Base-by-base conservation (phyloP, 2,329 filamentous ascomycete species). In the Cordyceps militaris region DNA sequence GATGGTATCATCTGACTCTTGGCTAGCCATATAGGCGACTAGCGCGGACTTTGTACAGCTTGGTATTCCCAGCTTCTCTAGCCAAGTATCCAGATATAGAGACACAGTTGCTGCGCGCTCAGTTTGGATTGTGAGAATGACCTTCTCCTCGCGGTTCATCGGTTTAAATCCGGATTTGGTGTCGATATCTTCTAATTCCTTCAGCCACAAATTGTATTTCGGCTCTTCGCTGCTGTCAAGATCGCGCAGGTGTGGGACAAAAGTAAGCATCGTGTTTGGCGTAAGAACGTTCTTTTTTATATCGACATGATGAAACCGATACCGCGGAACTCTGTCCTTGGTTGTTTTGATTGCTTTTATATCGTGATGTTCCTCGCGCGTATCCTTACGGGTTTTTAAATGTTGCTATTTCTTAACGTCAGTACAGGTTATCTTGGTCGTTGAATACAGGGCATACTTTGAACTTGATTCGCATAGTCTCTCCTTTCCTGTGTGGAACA, bases 231-330 rank as follows among this genome's bases (percentile, higher is more conserved):
- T 76, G 24, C 77, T 77, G 48, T 80, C 77, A 28, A 84, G 70
- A 61, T 85, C 82, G 55, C 79, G 76, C 52, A 84, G 68, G 66
- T 84, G 80, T 14, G 82, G 82, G 14, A 84, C 79, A 65, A 83
- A 84, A 32, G 79, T 82, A 55, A 84, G 72, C 73, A 81, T 80
- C 1, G 81, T 83, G 64, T 83, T 82, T 3, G 81, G 80, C 0
- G 81, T 81, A 30, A 84, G 72, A 36, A 84, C 77, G 57, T 84
- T 84, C 65, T 80, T 82, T 65, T 73, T 75, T 53, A 84, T 82
- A 64, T 83, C 79, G 38, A 84, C 78, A 59, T 84, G 80, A 62
- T 84, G 82, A 61, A 83, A 84, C 30, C 78, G 73, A 64, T 84
- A 85, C 26, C 71, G 70, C n/a, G 82, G 82, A 9, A 83, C 81